Evolutionary conservation across 208 protist species (phyloP).

Genomic region (Sergeia podlipaevii): DNA sequence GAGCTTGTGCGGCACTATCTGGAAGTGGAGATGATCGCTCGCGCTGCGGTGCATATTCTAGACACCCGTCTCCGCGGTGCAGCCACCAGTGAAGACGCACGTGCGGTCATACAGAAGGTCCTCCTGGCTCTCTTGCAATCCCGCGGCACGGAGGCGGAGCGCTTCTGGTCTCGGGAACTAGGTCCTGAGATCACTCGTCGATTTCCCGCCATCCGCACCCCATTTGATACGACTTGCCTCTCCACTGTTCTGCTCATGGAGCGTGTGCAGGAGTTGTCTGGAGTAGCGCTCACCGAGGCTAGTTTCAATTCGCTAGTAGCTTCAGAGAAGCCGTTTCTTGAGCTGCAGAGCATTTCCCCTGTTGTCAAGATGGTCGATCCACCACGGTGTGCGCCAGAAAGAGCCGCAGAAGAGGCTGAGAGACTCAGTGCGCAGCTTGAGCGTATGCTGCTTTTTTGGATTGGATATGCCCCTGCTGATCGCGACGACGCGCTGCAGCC

Average conservation of each 20-base stretch:
- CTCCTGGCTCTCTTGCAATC: constrained; percentile 53
- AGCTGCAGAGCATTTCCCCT: constrained; percentile 20
- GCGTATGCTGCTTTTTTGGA: constrained; percentile 80
- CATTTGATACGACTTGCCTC: constrained; percentile 47
- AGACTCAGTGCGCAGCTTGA: constrained; percentile 21
- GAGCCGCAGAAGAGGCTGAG: constrained; percentile 7
- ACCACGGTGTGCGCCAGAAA: neutral
- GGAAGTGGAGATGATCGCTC: constrained; percentile 74
- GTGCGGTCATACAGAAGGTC: constrained; percentile 25
- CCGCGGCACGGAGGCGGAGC: constrained; percentile 25
- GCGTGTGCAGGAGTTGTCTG: constrained; percentile 37
- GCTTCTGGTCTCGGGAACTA: constrained; percentile 68
- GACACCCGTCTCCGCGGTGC: constrained; percentile 38
- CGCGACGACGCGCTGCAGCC: constrained; percentile 42
- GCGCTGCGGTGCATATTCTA: constrained; percentile 56
- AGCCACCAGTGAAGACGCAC: constrained; percentile 24
- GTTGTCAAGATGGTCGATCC: constrained; percentile 21
- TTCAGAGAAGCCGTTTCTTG: constrained; percentile 30
- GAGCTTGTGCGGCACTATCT: constrained; percentile 54
- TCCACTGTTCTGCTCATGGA: constrained; percentile 50
- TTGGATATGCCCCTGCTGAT: constrained; percentile 45
- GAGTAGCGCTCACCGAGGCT: constrained; percentile 39
- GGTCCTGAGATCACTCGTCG: constrained; percentile 43
- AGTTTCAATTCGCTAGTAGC: constrained; percentile 26
- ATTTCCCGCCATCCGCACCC: constrained; percentile 40